Evolutionary conservation across 129 eudicot species (phyloP), one percentile per base, ranked within the genome.

Genomic region (Flaveria ramosissima): DNA sequence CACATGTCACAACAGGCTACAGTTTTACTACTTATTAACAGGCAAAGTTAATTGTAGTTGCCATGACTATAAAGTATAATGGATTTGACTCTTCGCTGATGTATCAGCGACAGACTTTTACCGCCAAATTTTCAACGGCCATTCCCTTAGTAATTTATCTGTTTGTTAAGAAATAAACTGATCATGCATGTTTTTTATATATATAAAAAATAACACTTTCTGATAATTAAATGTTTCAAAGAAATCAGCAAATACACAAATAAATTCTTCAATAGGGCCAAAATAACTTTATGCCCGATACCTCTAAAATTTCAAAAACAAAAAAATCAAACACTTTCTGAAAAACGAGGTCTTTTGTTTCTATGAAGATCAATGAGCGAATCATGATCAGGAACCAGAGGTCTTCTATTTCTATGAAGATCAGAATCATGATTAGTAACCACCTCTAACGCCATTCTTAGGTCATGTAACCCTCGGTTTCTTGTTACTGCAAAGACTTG

Each of bases 371-470:
- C 85, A 72, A 64, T 61, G 55, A 80, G 42, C 24, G 79, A 24
- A 43, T 85, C 83, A 67, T 77, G 87, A 46, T 83, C 92, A 61
- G 85, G 50, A 64, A 90, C 91, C 74, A 69, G 91, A 2, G 87
- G 87, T 64, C 91, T 85, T 68, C 86, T 92, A 76, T 77, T 81
- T 51, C 84, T 84, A 52, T 84, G 81, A 80, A 85, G 55, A 73
- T 52, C 83, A 16, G 79, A 24, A 43, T 85, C 84, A 67, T 78
- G 87, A 46, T 83, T 91, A 61, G 85, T 56, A 64, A 90, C 91
- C 74, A 65, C 81, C 80, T 82, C 87, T 73, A 93, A 73, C n/a
- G 87, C 91, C 16, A 85, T 72, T 53, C 81, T 70, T n/a, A 88
- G 48, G 72, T 74, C 76, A 19, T 47, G 82, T 36, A 88, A 47